Percentiles rank a stretch among this genome's conserved stretches.
Conservation (phyloP, 768 basidiomycete species). For the Solioccasus polychromus region DNA sequence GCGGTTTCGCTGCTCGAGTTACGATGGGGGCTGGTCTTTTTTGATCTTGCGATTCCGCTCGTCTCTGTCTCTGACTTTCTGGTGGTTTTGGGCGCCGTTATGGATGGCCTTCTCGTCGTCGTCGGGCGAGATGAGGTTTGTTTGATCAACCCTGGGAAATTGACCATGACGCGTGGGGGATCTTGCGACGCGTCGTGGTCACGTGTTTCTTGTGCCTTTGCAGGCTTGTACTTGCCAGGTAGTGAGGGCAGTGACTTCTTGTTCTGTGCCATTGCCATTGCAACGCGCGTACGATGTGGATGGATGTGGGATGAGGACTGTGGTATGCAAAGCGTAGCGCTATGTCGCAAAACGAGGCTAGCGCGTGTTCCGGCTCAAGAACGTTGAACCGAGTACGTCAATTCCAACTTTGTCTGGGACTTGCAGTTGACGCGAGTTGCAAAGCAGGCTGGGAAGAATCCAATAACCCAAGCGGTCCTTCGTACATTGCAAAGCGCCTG, state of each 20-base stretch:
- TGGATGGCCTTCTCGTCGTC: background rate
- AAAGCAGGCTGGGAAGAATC: no score
- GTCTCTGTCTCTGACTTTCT: background rate
- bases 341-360: background rate
- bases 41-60: background rate
- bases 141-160: constrained; percentile 32
- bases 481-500: no score
- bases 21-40: background rate
- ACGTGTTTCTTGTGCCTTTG: constrained; percentile 15
- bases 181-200: constrained; percentile 25
- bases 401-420: background rate
- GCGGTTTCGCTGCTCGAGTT: constrained; percentile 1
- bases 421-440: no score
- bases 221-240: background rate
- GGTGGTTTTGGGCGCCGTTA: background rate
- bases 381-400: constrained; percentile 22
- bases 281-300: background rate
- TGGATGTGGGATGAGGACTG: background rate
- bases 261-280: constrained; percentile 7
- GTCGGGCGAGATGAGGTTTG: constrained; percentile 3
- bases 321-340: background rate
- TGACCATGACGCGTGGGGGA: constrained; percentile 20
- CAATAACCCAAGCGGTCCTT: no score
- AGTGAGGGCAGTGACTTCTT: background rate
- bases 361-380: constrained; percentile 6